Evolutionary conservation across 805 yeast species (phyloP).

Genomic region (Tetrapisispora fleetii): DNA sequence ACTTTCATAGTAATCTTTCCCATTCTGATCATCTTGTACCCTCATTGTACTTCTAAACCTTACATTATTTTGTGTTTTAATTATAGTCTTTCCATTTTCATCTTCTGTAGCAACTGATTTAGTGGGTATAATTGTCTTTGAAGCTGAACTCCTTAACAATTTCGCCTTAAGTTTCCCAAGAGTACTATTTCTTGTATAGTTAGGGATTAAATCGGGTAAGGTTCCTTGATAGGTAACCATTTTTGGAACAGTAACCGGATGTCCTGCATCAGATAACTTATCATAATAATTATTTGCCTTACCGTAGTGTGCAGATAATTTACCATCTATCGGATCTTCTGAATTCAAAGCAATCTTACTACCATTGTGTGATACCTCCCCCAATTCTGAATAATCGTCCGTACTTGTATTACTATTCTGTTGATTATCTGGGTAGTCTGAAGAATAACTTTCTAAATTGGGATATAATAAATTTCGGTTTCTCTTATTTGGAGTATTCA

Average conservation of each 20-base stretch:
- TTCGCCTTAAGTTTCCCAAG: slow-evolving; percentile 12
- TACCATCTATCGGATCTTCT: too few species aligned
- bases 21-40: slow-evolving; percentile 2
- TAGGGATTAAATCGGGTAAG: slow-evolving; percentile 22
- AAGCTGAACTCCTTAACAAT: slow-evolving; percentile 1
- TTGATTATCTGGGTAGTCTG: neutral
- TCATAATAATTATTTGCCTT: too few species aligned
- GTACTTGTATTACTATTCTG: neutral
- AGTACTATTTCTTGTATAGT: slow-evolving; percentile 13
- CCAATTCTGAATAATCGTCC: neutral
- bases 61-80: slow-evolving; percentile 1
- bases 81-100: slow-evolving; percentile 1
- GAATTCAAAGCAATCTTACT: neutral
- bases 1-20: neutral
- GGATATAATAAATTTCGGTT: neutral
- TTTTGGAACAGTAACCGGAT: neutral
- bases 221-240: slow-evolving; percentile 18
- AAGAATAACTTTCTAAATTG: neutral
- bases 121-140: neutral
- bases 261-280: neutral
- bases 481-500: too few species aligned
- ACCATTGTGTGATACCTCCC: neutral
- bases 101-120: slow-evolving; percentile 2
- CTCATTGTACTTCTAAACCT: slow-evolving; percentile 25
- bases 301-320: neutral